Percentiles rank a stretch among this genome's conserved stretches.
Evolutionary conservation across 208 protist genomes (phyloP).

Genomic region (Giardia duodenalis): DNA sequence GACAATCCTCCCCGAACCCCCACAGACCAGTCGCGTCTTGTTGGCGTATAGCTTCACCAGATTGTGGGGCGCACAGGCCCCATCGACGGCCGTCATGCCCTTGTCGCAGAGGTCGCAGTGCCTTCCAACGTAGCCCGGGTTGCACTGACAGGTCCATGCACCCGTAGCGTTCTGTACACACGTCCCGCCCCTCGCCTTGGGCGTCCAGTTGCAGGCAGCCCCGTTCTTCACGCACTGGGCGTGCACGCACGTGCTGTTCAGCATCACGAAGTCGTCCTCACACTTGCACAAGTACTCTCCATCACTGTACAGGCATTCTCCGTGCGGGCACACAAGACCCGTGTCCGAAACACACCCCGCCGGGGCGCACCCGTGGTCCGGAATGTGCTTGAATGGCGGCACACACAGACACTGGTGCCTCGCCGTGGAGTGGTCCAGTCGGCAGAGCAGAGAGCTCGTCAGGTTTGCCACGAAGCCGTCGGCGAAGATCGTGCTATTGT

Average conservation of each 20-base stretch:
- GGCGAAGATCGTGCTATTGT: too few relatives aligned
- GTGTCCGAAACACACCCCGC: not conserved
- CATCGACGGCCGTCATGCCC: not conserved
- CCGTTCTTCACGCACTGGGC: not conserved
- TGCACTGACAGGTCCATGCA: not conserved
- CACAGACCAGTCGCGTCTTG: not conserved
- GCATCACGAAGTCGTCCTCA: not conserved
- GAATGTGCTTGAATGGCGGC: not conserved
- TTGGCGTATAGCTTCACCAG: not conserved
- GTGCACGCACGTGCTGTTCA: not conserved
- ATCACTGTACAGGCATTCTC: not conserved
- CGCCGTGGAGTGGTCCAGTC: too few relatives aligned
- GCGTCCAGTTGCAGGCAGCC: not conserved
- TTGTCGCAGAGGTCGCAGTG: not conserved
- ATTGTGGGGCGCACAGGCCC: not conserved
- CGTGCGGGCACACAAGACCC: not conserved
- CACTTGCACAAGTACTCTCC: not conserved
- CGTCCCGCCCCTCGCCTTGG: not conserved
- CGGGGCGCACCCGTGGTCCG: not conserved
- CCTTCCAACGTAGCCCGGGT: not conserved
- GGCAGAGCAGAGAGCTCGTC: too few relatives aligned
- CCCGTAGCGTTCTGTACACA: not conserved
- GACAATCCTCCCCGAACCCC: not conserved
- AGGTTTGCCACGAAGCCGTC: too few relatives aligned
- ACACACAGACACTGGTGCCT: too few relatives aligned